A percentile compares a stretch with the other conserved stretches of the same genome.
Evolutionary conservation across 768 basidiomycete species (phyloP).

Genomic region (Lactarius quietus): DNA sequence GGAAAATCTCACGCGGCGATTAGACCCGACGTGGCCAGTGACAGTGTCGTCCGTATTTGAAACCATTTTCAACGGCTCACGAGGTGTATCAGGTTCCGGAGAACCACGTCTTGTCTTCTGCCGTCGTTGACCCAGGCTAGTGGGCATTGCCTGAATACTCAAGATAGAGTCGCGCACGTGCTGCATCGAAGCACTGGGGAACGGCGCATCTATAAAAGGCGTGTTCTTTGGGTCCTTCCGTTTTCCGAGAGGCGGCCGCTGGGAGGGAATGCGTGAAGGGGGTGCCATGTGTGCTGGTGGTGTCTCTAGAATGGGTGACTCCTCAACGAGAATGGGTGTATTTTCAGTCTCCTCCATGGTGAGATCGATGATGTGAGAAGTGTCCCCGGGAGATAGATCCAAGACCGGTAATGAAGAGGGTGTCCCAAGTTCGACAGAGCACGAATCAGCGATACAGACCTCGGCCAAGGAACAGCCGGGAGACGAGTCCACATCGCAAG

Average conservation of each 20-base stretch:
- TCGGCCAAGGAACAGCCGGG: background rate
- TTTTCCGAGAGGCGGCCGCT: background rate
- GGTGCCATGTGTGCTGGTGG: background rate
- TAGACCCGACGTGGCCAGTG: background rate
- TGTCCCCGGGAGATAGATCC: slow-evolving; percentile 1
- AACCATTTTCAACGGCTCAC: background rate
- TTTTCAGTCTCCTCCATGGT: slow-evolving; percentile 13
- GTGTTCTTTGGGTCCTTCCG: slow-evolving; percentile 4
- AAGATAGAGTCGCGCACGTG: slow-evolving; percentile 19
- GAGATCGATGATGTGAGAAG: slow-evolving; percentile 19
- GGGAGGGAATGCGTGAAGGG: background rate
- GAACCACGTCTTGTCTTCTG: background rate
- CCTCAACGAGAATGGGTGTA: slow-evolving; percentile 19
- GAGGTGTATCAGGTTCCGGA: background rate
- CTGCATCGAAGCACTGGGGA: slow-evolving; percentile 19
- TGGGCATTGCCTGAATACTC: background rate
- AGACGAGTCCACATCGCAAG: slow-evolving; percentile 3
- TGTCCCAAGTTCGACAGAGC: background rate
- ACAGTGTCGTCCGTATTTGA: background rate
- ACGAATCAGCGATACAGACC: background rate
- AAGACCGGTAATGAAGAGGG: background rate
- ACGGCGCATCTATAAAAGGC: slow-evolving; percentile 2
- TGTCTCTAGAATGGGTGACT: slow-evolving; percentile 13
- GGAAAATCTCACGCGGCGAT: background rate
- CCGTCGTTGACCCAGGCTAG: background rate